Evolutionary conservation across 495 filamentous ascomycete genomes (phyloP), one percentile per base, ranked within the genome.

Genomic region (Lophiostoma macrostomum): DNA sequence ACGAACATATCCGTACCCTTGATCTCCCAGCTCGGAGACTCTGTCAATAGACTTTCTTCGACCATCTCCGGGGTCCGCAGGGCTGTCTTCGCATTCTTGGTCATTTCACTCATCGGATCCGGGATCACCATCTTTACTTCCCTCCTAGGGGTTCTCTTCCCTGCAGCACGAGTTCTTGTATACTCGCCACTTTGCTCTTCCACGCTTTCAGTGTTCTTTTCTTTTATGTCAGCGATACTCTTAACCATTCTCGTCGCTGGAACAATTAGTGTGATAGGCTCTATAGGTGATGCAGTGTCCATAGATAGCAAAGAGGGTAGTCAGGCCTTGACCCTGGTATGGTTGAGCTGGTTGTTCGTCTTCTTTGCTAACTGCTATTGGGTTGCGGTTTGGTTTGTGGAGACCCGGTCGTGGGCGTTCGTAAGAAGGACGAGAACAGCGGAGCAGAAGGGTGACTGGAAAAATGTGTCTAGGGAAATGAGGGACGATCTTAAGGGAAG

Each of bases 361-460:
- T 16, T n/a, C 8, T 3, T 54, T 7, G 43, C 19, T 10, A 6
- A 8, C 8, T 11, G 35, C 25, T 56, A 56, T 49, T 56, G 53
- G 53, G 13, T 32, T 1, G 14, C 30, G 20, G 44, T 56, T 11
- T 56, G 53, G 53, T 56, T 56, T 56, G 53, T 56, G n/a, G 53
- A 56, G 35, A 36, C 50, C 10, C 23, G 53, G 24, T 32, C 28
- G n/a, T 41, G 35, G 44, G 43, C 35, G 14, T 56, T 56, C 50
- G 43, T 49, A 18, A 56, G 25, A 19, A 40, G 53, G 20, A 13
- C 3, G 30, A 40, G 53, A 22, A 40, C 24, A 5, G 35, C 35
- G 13, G n/a, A 35, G 6, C 35, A 56, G 53, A 35, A 20, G 14
- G 53, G 37, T 8, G 31, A 56, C 29, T 56, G 53, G 53, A 48